Evolutionary conservation across 2,329 filamentous ascomycete genomes (phyloP).

Genomic region (Fusarium sp.): DNA sequence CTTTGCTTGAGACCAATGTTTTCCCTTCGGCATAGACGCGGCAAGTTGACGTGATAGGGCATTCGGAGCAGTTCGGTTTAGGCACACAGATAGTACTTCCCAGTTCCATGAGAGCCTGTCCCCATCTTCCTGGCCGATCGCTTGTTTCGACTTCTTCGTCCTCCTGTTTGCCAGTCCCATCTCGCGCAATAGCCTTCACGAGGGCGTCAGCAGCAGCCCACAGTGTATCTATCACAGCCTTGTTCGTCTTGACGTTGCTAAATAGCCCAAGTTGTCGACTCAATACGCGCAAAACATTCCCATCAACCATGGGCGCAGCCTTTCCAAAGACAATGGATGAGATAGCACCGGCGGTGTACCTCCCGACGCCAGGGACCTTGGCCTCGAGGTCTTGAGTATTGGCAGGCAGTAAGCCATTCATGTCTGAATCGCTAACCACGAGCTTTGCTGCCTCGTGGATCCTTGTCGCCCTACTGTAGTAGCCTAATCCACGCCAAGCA

Average conservation of each 20-base stretch:
- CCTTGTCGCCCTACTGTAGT: constrained; percentile 72
- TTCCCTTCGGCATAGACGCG: constrained; percentile 64
- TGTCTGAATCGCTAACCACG: constrained; percentile 57
- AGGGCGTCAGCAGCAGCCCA: constrained; percentile 70
- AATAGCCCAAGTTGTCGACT: constrained; percentile 70
- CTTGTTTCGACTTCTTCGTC: constrained; percentile 53
- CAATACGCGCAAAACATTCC: constrained; percentile 71
- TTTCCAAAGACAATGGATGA: constrained; percentile 72
- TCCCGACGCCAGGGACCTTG: constrained; percentile 69
- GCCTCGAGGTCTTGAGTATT: constrained; percentile 60
- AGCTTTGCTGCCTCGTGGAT: constrained; percentile 68
- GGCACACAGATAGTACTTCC: constrained; percentile 72
- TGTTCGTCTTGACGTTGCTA: constrained; percentile 69
- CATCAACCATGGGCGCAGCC: constrained; percentile 71
- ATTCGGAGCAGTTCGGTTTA: constrained; percentile 66
- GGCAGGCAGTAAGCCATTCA: constrained; percentile 64
- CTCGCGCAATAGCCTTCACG: constrained; percentile 63
- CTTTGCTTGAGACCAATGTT: constrained; percentile 42
- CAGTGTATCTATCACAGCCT: constrained; percentile 62
- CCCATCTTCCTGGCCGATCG: constrained; percentile 69
- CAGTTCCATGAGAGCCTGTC: constrained; percentile 74
- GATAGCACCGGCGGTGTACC: constrained; percentile 73
- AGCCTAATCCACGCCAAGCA: constrained; percentile 72
- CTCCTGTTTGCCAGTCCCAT: constrained; percentile 45
- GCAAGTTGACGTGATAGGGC: constrained; percentile 65